phyloP scores from a whole-genome alignment of 2,329 filamentous ascomycete species.

The Harringtonia aguacate region DNA sequence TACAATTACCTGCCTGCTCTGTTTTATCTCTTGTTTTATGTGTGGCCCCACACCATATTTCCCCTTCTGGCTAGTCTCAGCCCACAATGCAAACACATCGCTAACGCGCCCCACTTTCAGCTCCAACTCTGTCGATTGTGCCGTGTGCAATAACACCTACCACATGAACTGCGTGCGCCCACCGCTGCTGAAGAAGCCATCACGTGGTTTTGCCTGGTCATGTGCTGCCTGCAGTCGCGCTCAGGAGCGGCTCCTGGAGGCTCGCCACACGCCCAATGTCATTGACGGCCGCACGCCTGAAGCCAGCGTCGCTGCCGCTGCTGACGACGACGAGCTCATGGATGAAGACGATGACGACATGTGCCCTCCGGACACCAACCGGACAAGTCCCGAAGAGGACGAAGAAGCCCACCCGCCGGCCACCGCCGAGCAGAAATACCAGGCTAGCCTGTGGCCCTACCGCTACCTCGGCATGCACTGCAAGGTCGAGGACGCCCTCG shows the following conservation, averaged over 20 bases:
- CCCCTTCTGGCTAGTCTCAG: conserved; percentile 8
- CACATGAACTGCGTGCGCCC: conserved; percentile 98
- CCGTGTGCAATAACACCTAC: conserved; percentile 88
- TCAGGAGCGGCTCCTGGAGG: conserved; percentile 88
- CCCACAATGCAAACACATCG: conserved; percentile 9
- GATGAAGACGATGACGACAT: conserved; percentile 68
- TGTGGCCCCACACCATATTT: conserved; percentile 6
- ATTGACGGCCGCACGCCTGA: conserved; percentile 53
- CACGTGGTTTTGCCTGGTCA: conserved; percentile 94
- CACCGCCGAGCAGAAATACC: conserved; percentile 80
- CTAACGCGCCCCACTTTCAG: conserved; percentile 30
- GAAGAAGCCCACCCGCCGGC: conserved; percentile 43
- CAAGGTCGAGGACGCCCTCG: conserved; percentile 85
- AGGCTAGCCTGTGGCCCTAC: conserved; percentile 93
- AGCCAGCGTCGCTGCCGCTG: conserved; percentile 22
- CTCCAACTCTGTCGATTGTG: conserved; percentile 92
- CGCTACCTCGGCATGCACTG: conserved; percentile 93
- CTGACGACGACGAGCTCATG: conserved; percentile 48
- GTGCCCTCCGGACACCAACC: conserved; percentile 43
- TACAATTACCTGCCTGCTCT: no score
- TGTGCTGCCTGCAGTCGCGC: conserved; percentile 92
- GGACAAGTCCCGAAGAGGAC: conserved; percentile 53
- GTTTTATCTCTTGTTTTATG: conserved; percentile 10
- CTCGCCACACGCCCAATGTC: conserved; percentile 70
- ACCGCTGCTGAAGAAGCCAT: conserved; percentile 87